Evolutionary conservation across 2,329 filamentous ascomycete species (phyloP).

Genomic region (Ophiocordyceps robertsii): DNA sequence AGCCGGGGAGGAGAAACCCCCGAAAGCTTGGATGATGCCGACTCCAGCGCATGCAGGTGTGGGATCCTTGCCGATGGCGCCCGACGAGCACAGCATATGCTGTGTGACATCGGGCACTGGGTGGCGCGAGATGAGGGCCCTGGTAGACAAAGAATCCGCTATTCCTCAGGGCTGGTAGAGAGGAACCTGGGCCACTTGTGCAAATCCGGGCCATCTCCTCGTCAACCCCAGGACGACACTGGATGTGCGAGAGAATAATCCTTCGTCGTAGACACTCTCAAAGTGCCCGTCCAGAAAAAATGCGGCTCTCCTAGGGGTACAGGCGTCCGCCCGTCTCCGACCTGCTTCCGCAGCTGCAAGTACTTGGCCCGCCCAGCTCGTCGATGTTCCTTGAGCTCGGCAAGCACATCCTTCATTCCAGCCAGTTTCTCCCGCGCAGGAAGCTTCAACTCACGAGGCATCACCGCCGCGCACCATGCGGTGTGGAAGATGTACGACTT

Average conservation of each 20-base stretch:
- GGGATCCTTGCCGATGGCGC: no score
- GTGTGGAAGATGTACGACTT: slow-evolving; percentile 31
- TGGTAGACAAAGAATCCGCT: no score
- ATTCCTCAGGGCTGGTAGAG: no score
- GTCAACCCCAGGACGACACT: not conserved
- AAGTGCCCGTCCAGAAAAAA: slow-evolving; percentile 24
- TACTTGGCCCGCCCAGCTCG: slow-evolving; percentile 16
- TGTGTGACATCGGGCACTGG: no score
- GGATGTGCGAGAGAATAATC: not conserved
- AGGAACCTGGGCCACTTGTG: no score
- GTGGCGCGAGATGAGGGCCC: no score
- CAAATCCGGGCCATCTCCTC: not conserved
- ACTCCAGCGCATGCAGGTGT: no score
- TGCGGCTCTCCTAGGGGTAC: slow-evolving; percentile 12
- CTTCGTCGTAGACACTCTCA: not conserved
- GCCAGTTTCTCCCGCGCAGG: slow-evolving; percentile 17
- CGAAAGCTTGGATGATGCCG: no score
- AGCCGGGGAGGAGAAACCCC: no score
- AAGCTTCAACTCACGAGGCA: slow-evolving; percentile 15
- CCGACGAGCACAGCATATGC: no score
- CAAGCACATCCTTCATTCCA: slow-evolving; percentile 30
- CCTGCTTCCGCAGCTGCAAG: slow-evolving; percentile 5
- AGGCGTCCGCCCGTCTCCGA: slow-evolving; percentile 2
- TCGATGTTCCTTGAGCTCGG: slow-evolving; percentile 26
- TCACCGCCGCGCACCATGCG: slow-evolving; percentile 38